These are phyloP conservation scores for Epichloe sylvatica DNA, from an alignment of 2,329 filamentous ascomycete genomes.

Conservation along the genomic window DNA sequence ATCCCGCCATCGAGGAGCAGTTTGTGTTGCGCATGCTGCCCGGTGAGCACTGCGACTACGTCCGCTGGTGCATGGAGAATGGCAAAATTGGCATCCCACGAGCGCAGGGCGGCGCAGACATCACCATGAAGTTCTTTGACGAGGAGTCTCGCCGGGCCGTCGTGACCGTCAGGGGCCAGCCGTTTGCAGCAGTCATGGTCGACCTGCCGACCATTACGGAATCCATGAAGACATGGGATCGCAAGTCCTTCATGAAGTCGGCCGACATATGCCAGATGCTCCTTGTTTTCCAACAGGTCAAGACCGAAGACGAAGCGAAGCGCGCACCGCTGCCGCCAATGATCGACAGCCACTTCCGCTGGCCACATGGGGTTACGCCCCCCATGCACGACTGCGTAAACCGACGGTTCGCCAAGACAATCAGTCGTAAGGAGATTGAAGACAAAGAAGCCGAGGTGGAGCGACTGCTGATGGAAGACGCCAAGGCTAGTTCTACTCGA, in stretches of 20 bases:
- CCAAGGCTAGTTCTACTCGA: constrained; percentile 41
- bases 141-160: constrained; percentile 59
- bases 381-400: constrained; percentile 78
- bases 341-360: constrained; percentile 55
- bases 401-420: constrained; percentile 68
- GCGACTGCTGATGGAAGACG: constrained; percentile 56
- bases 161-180: constrained; percentile 52
- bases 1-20: constrained; percentile 80
- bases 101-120: constrained; percentile 56
- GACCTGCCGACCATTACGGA: constrained; percentile 80
- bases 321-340: constrained; percentile 56
- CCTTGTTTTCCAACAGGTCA: constrained; percentile 56
- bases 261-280: constrained; percentile 85
- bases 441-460: constrained; percentile 72
- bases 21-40: constrained; percentile 81
- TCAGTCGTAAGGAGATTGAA: constrained; percentile 71
- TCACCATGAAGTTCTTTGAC: constrained; percentile 69
- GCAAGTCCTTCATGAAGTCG: constrained; percentile 75
- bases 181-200: constrained; percentile 66
- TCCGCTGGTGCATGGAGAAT: constrained; percentile 62
- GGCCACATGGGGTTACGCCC: constrained; percentile 75
- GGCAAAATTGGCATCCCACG: constrained; percentile 57
- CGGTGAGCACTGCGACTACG: constrained; percentile 71
- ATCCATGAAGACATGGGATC: constrained; percentile 87
- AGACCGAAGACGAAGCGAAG: constrained; percentile 51